A percentile compares a stretch with the other conserved stretches of the same genome.
These are phyloP conservation scores for Tuber umbilicatum DNA, from an alignment of 495 filamentous ascomycete genomes.

Conservation along the genomic window DNA sequence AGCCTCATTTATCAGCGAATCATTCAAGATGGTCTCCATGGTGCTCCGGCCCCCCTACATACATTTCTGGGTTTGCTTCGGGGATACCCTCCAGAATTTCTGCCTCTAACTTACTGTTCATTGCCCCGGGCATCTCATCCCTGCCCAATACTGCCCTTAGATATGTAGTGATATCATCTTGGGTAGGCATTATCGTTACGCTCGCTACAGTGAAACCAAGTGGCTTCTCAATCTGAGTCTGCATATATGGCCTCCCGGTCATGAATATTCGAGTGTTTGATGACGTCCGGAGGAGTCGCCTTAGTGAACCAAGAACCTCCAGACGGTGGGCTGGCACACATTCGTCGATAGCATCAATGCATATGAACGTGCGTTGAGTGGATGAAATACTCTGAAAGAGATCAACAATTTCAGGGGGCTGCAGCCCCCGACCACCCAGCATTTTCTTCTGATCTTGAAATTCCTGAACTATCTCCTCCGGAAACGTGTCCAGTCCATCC, in stretches of 20 bases:
- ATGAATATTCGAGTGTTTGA: neutral
- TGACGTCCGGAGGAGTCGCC: neutral
- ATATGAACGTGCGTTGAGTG: neutral
- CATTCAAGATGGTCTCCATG: neutral
- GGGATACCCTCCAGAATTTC: neutral
- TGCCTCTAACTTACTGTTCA: neutral
- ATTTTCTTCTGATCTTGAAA: neutral
- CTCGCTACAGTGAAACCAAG: neutral
- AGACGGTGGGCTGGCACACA: neutral
- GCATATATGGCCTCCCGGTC: neutral
- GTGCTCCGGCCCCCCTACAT: neutral
- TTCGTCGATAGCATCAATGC: neutral
- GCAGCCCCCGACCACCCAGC: neutral
- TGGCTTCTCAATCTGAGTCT: neutral
- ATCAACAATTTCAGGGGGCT: neutral
- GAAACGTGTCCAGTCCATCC: neutral
- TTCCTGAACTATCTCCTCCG: neutral
- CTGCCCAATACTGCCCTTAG: neutral
- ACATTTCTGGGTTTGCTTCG: neutral
- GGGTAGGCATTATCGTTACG: neutral
- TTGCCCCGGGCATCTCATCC: neutral
- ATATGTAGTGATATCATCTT: neutral
- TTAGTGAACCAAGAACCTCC: neutral
- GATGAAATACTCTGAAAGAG: neutral
- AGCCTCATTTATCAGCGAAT: neutral